Evolutionary conservation across 1,139 yeast species (phyloP), one percentile per base, ranked within the genome.

Genomic region (Yamadazyma atmosphaerica): DNA sequence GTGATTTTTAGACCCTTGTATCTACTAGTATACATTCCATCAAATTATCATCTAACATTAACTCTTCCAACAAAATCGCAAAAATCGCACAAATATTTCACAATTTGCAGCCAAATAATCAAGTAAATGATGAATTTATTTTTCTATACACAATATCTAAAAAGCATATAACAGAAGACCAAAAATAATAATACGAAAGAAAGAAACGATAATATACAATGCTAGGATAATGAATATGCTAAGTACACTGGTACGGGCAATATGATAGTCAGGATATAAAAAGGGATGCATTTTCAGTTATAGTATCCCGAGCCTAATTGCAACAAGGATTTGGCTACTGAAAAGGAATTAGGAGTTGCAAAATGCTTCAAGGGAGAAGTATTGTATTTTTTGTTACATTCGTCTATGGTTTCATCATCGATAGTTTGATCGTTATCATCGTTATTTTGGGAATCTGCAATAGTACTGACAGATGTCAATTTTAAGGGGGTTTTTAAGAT

Each of bases 261-360:
- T 19, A 9, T 19, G 22, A 19, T 19, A 19, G n/a, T 7, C 11
- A 13, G 7, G 17, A 26, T 26, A 26, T 12, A 26, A 26, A 26
- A 26, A 26, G 14, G 19, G 16, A 28, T 28, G 31, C 16, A 28
- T 16, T 21, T 15, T 28, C 30, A 45, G 22, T 44, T 48, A 37
- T 49, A 50, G 23, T 45, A 41, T 3, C 54, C 54, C 12, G 50
- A 44, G 32, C 77, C 76, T 47, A 72, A 63, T 54, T 70, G 76
- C 43, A 72, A 64, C 50, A 72, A 67, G 23, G 74, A 67, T 52
- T 70, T 71, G 35, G 77, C 77, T 39, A 72, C 76, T 37, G 71
- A 65, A 46, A 72, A 72, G 39, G 74, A 67, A 50, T 69, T 72
- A 37, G 77, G 77, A n/a, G 77, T 72, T n/a, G 74, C 74, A 44